phyloP scores from a whole-genome alignment of 2,329 filamentous ascomycete species.

The Colletotrichum tropicale region DNA sequence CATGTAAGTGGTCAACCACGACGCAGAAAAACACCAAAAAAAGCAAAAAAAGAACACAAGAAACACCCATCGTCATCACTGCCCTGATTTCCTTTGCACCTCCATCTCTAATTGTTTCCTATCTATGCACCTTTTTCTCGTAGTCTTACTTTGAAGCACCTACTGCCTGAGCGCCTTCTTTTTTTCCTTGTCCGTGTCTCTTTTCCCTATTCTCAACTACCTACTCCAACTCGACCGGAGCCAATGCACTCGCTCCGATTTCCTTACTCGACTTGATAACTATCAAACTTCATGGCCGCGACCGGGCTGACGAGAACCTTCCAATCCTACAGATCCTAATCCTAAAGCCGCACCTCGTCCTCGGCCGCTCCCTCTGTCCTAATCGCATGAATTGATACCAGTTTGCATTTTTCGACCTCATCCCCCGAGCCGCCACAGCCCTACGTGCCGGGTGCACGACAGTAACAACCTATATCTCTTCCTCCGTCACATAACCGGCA shows the following conservation, averaged over 20 bases:
- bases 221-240: background rate
- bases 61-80: background rate
- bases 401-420: slow-evolving; percentile 1
- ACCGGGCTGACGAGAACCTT: slow-evolving; percentile 10
- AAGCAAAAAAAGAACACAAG: background rate
- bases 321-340: slow-evolving; percentile 10
- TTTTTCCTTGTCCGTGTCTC: background rate
- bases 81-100: background rate
- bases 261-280: background rate
- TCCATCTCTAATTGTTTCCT: background rate
- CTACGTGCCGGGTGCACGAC: slow-evolving; percentile 12
- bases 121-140: background rate
- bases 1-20: slow-evolving; percentile 20
- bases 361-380: background rate
- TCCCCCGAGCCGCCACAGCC: background rate
- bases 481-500: slow-evolving; percentile 1
- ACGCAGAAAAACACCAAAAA: background rate
- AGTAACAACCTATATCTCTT: background rate
- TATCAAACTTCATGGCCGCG: background rate
- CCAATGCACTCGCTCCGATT: background rate
- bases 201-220: background rate
- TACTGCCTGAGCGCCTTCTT: background rate
- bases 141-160: background rate
- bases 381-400: slow-evolving; percentile 23
- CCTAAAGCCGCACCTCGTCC: background rate